Evolutionary conservation across 176 grass and related monocot species (phyloP).

Genomic region (Triticum urartu): DNA sequence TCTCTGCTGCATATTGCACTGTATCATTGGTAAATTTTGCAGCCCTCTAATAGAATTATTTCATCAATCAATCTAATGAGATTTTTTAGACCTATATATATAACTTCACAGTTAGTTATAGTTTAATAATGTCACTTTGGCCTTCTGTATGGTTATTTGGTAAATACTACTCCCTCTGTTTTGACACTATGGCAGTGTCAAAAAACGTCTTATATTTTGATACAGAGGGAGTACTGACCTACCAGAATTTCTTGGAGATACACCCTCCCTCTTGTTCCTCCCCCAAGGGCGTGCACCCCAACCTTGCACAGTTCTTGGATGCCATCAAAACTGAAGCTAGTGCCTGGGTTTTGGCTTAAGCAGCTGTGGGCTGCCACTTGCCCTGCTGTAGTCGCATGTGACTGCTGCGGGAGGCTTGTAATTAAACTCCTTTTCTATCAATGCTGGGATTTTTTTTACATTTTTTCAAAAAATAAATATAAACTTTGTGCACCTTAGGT

Average conservation of each 20-base stretch:
- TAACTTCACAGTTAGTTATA: neutral
- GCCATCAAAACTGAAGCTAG: neutral
- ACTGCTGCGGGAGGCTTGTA: neutral
- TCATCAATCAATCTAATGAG: constrained; percentile 1
- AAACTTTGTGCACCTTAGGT: constrained; percentile 7
- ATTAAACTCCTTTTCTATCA: neutral
- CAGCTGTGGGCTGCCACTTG: neutral
- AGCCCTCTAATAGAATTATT: neutral
- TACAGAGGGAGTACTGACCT: neutral
- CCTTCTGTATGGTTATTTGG: neutral
- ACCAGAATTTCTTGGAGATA: constrained; percentile 2
- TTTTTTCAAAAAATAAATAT: neutral
- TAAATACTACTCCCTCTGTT: neutral
- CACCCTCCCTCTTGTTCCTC: neutral
- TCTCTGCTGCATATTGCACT: constrained; percentile 1
- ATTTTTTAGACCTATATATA: neutral
- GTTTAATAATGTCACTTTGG: neutral
- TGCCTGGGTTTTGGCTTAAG: neutral
- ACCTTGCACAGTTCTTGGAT: neutral
- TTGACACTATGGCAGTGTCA: too few species aligned
- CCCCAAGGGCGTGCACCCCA: neutral
- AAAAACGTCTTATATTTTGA: too few species aligned
- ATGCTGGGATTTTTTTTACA: too few species aligned
- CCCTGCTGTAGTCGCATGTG: neutral
- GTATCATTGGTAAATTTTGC: neutral